Evolutionary conservation across 176 grass and related monocot species (phyloP).

Genomic region (Eragrostis nindensis): DNA sequence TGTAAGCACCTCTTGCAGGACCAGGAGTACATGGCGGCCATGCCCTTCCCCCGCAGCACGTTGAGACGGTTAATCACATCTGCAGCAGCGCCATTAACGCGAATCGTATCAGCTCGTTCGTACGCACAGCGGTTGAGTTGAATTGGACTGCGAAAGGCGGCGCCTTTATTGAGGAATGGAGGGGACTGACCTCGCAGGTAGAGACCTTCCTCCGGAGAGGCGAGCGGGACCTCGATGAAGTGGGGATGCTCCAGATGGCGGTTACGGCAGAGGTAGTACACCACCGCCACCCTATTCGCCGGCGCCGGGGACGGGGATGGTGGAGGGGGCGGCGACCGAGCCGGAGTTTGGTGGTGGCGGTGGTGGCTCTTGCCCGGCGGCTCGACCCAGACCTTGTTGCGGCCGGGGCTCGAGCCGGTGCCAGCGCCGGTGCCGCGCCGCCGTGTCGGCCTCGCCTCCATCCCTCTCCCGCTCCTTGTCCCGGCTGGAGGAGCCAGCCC

Average conservation of each 20-base stretch:
- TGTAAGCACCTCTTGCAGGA: slow-evolving; percentile 86
- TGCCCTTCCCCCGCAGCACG: slow-evolving; percentile 79
- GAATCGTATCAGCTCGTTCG: neutral
- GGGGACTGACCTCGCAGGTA: slow-evolving; percentile 77
- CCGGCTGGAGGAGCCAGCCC: neutral
- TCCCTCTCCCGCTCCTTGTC: neutral
- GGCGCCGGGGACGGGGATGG: neutral
- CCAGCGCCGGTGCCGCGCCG: slow-evolving; percentile 46
- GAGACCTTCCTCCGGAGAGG: slow-evolving; percentile 75
- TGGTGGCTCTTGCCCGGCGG: slow-evolving; percentile 68
- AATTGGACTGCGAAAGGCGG: slow-evolving; percentile 22
- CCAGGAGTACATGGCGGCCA: slow-evolving; percentile 95
- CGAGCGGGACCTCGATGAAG: slow-evolving; percentile 96
- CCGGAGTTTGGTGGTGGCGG: slow-evolving; percentile 34
- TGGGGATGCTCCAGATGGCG: slow-evolving; percentile 96
- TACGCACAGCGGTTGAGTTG: neutral
- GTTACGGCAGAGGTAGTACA: slow-evolving; percentile 91
- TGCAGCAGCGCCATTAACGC: slow-evolving; percentile 45
- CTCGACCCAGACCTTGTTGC: slow-evolving; percentile 88
- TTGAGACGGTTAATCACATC: slow-evolving; percentile 96
- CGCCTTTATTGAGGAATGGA: neutral
- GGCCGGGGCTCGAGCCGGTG: slow-evolving; percentile 57
- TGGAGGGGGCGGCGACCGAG: slow-evolving; percentile 31
- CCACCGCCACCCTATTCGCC: slow-evolving; percentile 74
- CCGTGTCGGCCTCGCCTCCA: slow-evolving; percentile 48